These are phyloP conservation scores for Paramecium bursaria DNA, from an alignment of 73 alveolate species.

Conservation along the genomic window DNA sequence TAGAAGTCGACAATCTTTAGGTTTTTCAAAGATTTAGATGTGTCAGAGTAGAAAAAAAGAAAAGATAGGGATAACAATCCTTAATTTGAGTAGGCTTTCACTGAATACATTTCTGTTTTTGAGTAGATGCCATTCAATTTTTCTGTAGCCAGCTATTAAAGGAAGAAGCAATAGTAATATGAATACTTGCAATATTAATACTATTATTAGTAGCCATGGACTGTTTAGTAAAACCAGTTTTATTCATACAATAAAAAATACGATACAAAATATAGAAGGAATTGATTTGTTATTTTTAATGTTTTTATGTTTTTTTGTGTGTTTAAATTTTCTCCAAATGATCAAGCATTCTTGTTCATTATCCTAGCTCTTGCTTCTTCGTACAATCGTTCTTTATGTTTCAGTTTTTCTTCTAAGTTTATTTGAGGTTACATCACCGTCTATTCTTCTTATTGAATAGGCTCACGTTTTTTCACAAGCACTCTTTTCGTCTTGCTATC, in stretches of 20 bases:
- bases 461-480: neutral
- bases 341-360: too few relatives aligned
- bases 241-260: too few relatives aligned
- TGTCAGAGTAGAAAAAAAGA: slow-evolving; percentile 51
- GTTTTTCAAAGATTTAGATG: slow-evolving; percentile 26
- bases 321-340: neutral
- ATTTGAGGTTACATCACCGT: too few relatives aligned
- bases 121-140: slow-evolving; percentile 53
- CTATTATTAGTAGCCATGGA: slow-evolving; percentile 43
- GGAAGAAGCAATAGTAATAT: slow-evolving; percentile 30
- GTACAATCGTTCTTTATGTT: neutral
- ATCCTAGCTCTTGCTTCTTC: neutral
- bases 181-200: slow-evolving; percentile 20
- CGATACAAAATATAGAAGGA: too few relatives aligned
- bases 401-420: neutral
- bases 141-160: slow-evolving; percentile 49
- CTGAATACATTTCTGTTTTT: slow-evolving; percentile 44
- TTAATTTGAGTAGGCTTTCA: neutral
- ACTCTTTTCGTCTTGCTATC: neutral
- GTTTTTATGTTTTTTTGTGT: neutral
- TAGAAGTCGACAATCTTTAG: slow-evolving; percentile 13
- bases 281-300: too few relatives aligned
- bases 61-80: slow-evolving; percentile 53
- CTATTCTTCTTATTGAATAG: too few relatives aligned
- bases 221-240: neutral